These are phyloP conservation scores for Plectosphaerella sp. DNA, from an alignment of 2,329 filamentous ascomycete genomes.

Conservation along the genomic window DNA sequence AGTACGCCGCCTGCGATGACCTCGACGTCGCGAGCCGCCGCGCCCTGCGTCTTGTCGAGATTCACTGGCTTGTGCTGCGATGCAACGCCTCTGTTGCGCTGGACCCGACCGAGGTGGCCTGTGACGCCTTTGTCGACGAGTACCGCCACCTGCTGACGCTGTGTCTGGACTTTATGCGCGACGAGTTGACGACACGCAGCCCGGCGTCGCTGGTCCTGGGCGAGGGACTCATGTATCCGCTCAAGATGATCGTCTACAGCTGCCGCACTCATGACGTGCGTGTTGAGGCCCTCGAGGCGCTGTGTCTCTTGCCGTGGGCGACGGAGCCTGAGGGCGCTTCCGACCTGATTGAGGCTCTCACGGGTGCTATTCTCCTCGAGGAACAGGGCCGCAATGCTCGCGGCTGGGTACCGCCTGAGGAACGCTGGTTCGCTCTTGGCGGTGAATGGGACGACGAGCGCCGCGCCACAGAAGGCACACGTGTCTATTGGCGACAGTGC, in stretches of 20 bases:
- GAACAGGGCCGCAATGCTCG: conserved; percentile 9
- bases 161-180: conserved; percentile 7
- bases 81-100: conserved; percentile 9
- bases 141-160: conserved; percentile 8
- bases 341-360: conserved; percentile 8
- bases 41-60: conserved; percentile 7
- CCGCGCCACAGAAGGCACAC: neutral
- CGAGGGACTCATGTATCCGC: conserved; percentile 11
- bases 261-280: conserved; percentile 12
- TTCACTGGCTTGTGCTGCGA: conserved; percentile 7
- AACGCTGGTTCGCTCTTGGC: conserved; percentile 11
- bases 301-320: conserved; percentile 11
- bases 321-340: conserved; percentile 11
- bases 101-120: conserved; percentile 11
- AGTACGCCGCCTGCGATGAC: neutral
- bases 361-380: conserved; percentile 12
- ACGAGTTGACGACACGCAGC: conserved; percentile 2
- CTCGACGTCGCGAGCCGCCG: neutral
- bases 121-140: conserved; percentile 10
- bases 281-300: conserved; percentile 8
- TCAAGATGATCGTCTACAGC: conserved; percentile 10
- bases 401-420: conserved; percentile 8
- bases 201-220: conserved; percentile 6
- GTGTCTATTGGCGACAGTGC: neutral
- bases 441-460: conserved; percentile 4